A percentile compares a stretch with the other conserved stretches of the same genome.
Evolutionary conservation across 768 basidiomycete genomes (phyloP).

Genomic region (Mycena pura): DNA sequence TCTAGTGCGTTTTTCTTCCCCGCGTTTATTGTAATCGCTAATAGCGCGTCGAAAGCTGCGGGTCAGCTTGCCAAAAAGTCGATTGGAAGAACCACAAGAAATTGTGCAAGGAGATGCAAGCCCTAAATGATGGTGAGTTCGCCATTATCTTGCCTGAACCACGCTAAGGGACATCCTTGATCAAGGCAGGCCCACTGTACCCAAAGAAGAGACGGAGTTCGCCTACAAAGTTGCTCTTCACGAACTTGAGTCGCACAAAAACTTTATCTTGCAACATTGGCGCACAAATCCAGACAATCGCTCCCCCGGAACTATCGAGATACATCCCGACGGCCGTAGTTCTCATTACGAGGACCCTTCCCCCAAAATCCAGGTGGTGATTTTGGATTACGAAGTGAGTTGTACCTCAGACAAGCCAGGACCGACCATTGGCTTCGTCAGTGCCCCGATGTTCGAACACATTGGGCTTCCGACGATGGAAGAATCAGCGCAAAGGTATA

Average conservation of each 20-base stretch:
- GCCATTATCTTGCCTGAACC: neutral
- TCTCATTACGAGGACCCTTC: neutral
- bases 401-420: neutral
- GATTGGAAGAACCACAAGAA: conserved; percentile 16
- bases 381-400: conserved; percentile 8
- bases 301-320: neutral
- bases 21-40: neutral
- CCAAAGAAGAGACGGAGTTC: conserved; percentile 8
- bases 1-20: conserved; percentile 11
- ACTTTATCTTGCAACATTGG: conserved; percentile 7
- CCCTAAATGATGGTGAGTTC: neutral
- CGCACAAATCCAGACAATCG: neutral
- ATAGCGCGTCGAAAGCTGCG: neutral
- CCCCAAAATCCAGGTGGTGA: conserved; percentile 1
- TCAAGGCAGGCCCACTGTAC: neutral
- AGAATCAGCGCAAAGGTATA: conserved; percentile 2
- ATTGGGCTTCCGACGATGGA: conserved; percentile 3
- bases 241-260: neutral
- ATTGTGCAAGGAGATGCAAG: conserved; percentile 12
- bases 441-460: conserved; percentile 10
- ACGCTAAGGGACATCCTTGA: neutral
- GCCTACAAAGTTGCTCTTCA: conserved; percentile 5
- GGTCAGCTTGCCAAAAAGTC: conserved; percentile 2
- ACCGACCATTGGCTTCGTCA: conserved; percentile 4
- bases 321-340: neutral